Evolutionary conservation across 1,139 yeast genomes (phyloP).

Genomic region (Geotrichum macrosporum): DNA sequence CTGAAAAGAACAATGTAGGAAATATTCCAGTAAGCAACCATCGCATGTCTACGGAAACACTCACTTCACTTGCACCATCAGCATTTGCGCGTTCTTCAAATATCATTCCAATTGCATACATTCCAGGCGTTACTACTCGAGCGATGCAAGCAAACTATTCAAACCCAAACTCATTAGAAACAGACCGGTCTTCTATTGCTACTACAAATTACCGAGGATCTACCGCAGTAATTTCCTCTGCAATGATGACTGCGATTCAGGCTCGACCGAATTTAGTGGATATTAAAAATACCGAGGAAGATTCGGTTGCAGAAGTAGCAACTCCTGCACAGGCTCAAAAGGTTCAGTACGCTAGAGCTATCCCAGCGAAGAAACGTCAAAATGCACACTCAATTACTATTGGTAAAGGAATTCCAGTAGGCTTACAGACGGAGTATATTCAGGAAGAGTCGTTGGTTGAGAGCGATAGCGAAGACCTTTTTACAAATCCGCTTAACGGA

Average conservation of each 20-base stretch:
- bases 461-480: slow-evolving; percentile 7
- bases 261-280: slow-evolving; percentile 35
- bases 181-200: slow-evolving; percentile 33
- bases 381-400: slow-evolving; percentile 18
- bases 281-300: slow-evolving; percentile 24
- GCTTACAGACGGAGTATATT: slow-evolving; percentile 14
- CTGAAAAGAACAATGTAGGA: slow-evolving; percentile 20
- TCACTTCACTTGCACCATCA: slow-evolving; percentile 21
- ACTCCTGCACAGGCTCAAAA: slow-evolving; percentile 2
- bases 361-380: slow-evolving; percentile 8
- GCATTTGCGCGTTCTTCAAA: slow-evolving; percentile 70
- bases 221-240: slow-evolving; percentile 31
- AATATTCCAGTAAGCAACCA: neutral
- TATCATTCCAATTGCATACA: slow-evolving; percentile 87
- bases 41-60: slow-evolving; percentile 19
- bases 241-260: slow-evolving; percentile 33
- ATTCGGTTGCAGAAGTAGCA: neutral
- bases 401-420: slow-evolving; percentile 9
- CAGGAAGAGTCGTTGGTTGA: slow-evolving; percentile 13
- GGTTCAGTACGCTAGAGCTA: slow-evolving; percentile 5
- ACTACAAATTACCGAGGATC: slow-evolving; percentile 36
- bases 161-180: slow-evolving; percentile 8
- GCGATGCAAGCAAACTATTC: slow-evolving; percentile 11
- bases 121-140: slow-evolving; percentile 66
- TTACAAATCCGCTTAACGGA: neutral